Evolutionary conservation across 1,139 yeast species (phyloP).

Genomic region (Candida neerlandica): DNA sequence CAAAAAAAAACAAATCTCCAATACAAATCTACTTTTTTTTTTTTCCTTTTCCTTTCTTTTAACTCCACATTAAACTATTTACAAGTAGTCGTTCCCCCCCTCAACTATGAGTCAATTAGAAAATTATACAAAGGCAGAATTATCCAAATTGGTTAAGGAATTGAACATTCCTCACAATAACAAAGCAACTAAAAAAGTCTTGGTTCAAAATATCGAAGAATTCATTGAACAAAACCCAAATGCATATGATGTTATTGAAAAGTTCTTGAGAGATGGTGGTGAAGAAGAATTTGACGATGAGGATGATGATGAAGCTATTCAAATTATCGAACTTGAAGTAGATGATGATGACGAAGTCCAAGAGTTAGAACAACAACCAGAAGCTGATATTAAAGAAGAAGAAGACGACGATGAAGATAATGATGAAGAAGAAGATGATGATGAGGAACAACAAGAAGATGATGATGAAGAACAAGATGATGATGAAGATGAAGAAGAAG

Average conservation of each 20-base stretch:
- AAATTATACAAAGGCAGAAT: conserved; percentile 35
- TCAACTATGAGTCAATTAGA: background rate
- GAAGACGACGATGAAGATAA: conserved; percentile 19
- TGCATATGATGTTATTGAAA: conserved; percentile 34
- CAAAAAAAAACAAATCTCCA: background rate
- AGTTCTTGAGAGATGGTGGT: conserved; percentile 20
- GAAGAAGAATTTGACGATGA: background rate
- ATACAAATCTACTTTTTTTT: background rate
- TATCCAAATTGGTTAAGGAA: conserved; percentile 36
- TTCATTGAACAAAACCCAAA: conserved; percentile 40
- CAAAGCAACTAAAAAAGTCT: conserved; percentile 47
- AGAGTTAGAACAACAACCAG: too few relatives aligned
- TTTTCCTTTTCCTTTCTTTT: background rate
- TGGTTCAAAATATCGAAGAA: conserved; percentile 44
- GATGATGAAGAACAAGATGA: conserved; percentile 28
- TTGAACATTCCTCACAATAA: conserved; percentile 36
- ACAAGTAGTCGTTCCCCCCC: background rate
- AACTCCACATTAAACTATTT: background rate
- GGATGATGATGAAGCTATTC: conserved; percentile 7
- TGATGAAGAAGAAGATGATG: conserved; percentile 17
- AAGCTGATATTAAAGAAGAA: background rate
- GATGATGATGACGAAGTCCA: conserved; percentile 13
- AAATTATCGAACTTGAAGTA: conserved; percentile 18
- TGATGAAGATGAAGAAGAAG: conserved; percentile 14
- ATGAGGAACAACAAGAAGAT: conserved; percentile 23